Percentiles rank a stretch among this genome's conserved stretches.
These are phyloP conservation scores for Exophiala xenobiotica DNA, from an alignment of 2,329 filamentous ascomycete genomes.

Conservation along the genomic window DNA sequence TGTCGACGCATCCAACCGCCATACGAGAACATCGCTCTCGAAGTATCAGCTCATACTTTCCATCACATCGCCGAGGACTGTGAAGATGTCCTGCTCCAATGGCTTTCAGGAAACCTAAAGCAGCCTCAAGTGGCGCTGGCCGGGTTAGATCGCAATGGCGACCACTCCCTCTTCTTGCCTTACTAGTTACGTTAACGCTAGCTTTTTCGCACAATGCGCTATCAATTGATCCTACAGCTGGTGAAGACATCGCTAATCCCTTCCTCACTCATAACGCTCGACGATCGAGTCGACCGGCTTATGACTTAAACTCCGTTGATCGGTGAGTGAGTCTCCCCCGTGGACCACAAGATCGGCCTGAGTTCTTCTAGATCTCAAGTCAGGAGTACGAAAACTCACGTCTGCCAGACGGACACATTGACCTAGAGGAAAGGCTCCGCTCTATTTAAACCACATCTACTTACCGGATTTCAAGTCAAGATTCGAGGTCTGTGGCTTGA, in stretches of 20 bases:
- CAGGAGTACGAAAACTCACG: not conserved
- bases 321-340: constrained; percentile 36
- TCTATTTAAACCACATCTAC: constrained; percentile 73
- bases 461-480: constrained; percentile 65
- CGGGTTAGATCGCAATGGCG: too few relatives aligned
- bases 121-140: too few relatives aligned
- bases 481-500: constrained; percentile 69
- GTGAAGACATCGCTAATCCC: not conserved
- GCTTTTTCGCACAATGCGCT: not conserved
- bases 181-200: not conserved
- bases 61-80: too few relatives aligned
- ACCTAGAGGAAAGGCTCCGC: constrained; percentile 74
- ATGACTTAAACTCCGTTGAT: constrained; percentile 50
- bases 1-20: too few relatives aligned
- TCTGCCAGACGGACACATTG: constrained; percentile 71
- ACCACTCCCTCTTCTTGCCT: not conserved
- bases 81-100: too few relatives aligned
- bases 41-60: too few relatives aligned
- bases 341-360: too few relatives aligned
- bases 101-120: too few relatives aligned
- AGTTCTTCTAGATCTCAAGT: too few relatives aligned
- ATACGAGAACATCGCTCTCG: too few relatives aligned
- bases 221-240: not conserved
- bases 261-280: constrained; percentile 26
- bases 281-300: constrained; percentile 45